Base-by-base conservation (phyloP, 2,329 filamentous ascomycete species). In the Tolypocladium sp. region DNA sequence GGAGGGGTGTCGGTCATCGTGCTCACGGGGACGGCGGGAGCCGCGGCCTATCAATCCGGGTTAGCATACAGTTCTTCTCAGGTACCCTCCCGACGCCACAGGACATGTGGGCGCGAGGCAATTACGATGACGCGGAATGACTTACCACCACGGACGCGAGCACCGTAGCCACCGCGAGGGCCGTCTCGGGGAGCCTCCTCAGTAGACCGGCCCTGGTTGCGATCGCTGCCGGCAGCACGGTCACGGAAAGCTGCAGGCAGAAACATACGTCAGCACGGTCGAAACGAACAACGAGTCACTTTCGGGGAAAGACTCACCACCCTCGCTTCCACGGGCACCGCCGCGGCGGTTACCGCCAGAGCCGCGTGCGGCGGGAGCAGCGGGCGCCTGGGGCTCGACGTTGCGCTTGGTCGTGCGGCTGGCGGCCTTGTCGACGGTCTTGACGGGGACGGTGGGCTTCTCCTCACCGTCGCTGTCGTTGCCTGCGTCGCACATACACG, bases 391-490 rank as follows among this genome's bases (percentile, higher is more conserved):
- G 74, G 86, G 85, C 73, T 89, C 87, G 73, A 84, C 88, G 79
- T 93, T 92, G 81, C 91, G 91, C 88, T 97, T 97, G 74, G 75
- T 78, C 65, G 84, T 83, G 76, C 91, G 88, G 71, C 85, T 80
- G 67, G 82, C 77, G 66, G 86, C 84, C 86, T 94, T 96, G 77
- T 96, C 91, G 74, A 94, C 84, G 75, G 90, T 89, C 85, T 91
- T 94, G 70, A 90, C 87, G 70, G 92, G 92, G 74, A 88, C 88
- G 71, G 88, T 86, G 78, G 87, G 86, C 79, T 93, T 91, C 74
- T 78, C 77, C 73, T 84, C 84, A 71, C 81, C 82, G 71, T 74
- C 73, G 61, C 81, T 79, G 75, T 84, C 82, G 75, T 84, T 84
- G 75, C 85, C 85, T 84, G 66, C 54, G 55, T 20, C 37, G 35